A percentile compares a stretch with the other conserved stretches of the same genome.
Evolutionary conservation across 192 early-diverging fungal genomes (phyloP).

Genomic region (Pilobolus umbonatus): DNA sequence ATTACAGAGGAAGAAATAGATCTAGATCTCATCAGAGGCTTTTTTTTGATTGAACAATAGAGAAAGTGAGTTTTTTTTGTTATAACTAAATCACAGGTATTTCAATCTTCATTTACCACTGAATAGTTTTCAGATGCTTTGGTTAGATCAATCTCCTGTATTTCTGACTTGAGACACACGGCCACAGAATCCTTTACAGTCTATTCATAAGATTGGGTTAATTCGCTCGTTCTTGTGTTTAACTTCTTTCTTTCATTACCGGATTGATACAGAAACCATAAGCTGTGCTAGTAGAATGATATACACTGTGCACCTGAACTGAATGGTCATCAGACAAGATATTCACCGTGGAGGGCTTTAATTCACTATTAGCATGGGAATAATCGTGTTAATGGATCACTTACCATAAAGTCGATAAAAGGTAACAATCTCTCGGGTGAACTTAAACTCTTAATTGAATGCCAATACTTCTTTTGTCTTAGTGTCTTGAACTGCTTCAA

Average conservation of each 20-base stretch:
- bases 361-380: not conserved
- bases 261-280: slow-evolving; percentile 49
- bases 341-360: slow-evolving; percentile 16
- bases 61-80: not conserved
- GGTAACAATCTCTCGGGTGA: slow-evolving; percentile 23
- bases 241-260: slow-evolving; percentile 21
- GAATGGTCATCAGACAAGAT: slow-evolving; percentile 8
- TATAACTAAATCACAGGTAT: not conserved
- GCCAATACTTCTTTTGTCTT: slow-evolving; percentile 34
- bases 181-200: slow-evolving; percentile 56
- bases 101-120: slow-evolving; percentile 26
- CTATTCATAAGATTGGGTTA: slow-evolving; percentile 25
- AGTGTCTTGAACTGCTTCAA: slow-evolving; percentile 27
- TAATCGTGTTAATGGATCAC: not conserved
- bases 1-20: slow-evolving; percentile 22
- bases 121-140: slow-evolving; percentile 38
- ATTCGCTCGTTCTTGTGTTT: not conserved
- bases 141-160: slow-evolving; percentile 67
- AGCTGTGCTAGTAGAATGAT: slow-evolving; percentile 39
- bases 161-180: slow-evolving; percentile 56
- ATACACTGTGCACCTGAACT: slow-evolving; percentile 24
- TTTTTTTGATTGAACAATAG: slow-evolving; percentile 1
- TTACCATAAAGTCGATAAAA: slow-evolving; percentile 23
- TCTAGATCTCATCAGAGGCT: slow-evolving; percentile 20
- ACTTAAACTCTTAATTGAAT: slow-evolving; percentile 19